Evolutionary conservation across 345 rosid species (phyloP).

Genomic region (Bruguiera parviflora): DNA sequence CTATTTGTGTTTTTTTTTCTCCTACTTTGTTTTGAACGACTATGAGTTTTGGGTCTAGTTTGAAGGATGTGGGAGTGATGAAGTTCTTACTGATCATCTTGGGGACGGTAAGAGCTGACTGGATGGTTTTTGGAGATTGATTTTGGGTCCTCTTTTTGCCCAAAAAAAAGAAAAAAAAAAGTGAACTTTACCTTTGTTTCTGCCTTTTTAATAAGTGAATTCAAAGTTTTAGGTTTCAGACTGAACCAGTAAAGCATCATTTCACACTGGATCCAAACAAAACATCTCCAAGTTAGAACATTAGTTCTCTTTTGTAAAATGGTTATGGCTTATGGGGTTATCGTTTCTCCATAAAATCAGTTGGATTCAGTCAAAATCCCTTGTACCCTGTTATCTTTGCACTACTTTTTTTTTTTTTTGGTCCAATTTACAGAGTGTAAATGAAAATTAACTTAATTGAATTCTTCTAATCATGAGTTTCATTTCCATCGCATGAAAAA

Average conservation of each 20-base stretch:
- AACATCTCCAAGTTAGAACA: no score
- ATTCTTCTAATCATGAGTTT: not conserved
- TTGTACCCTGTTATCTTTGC: no score
- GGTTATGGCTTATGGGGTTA: no score
- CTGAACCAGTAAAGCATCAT: not conserved
- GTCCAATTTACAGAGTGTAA: no score
- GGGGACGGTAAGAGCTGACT: no score
- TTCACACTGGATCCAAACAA: no score
- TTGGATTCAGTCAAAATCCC: no score
- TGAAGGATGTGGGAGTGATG: not conserved
- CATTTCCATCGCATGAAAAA: not conserved
- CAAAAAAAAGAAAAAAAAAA: not conserved
- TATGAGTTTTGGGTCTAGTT: not conserved
- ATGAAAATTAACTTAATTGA: not conserved
- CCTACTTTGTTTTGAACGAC: not conserved
- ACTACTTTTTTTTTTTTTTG: no score
- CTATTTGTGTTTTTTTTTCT: constrained; percentile 2
- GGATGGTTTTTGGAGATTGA: no score
- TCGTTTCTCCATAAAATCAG: no score
- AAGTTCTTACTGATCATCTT: no score
- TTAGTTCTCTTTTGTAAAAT: no score
- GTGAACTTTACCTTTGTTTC: not conserved
- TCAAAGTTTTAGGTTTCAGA: not conserved
- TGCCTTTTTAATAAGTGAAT: not conserved
- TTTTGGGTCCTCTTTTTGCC: not conserved